Evolutionary conservation across 2,329 filamentous ascomycete species (phyloP), one percentile per base, ranked within the genome.

Genomic region (Epichloe gansuensis): DNA sequence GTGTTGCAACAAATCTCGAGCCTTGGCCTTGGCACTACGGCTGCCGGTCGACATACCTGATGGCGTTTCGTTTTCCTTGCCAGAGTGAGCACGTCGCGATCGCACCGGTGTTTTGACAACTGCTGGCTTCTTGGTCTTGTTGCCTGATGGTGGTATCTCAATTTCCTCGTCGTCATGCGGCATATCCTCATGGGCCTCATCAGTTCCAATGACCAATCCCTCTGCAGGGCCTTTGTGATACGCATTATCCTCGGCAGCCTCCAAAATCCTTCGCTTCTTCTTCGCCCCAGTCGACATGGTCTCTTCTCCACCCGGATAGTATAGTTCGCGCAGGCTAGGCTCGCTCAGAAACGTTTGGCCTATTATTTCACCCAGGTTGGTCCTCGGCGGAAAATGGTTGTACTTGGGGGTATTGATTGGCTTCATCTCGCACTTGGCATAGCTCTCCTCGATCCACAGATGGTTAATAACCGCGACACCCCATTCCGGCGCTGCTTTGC

Each of bases 371-470:
- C 89, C 87, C 5, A 98, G 75, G 64, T 98, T 97, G 2, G 91
- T 97, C 52, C 89, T 80, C 11, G 78, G 77, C 15, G 93, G 93
- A 58, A 97, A 98, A 63, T 89, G 84, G 1, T 79, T 88, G 64
- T 95, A 98, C 56, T 85, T 84, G 8, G 78, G 74, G 49, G 87
- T 80, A 4, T 85, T 85, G 23, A 90, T 71, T 0, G 80, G 79
- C 64, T 88, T 85, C 53, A 85, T 72, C 62, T 86, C 78, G 71
- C 89, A 95, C 64, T 86, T 89, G 2, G 91, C 89, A 63, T 97
- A 98, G 67, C 89, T 94, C 63, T 98, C 93, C 67, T 98, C 93
- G 45, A 98, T 77, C 93, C 93, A 98, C 1, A 98, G 75, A 64
- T 98, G 93, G 65, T 97, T 98, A 60, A 95, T 74, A 60, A 95